Evolutionary conservation across 2,329 filamentous ascomycete species (phyloP).

Genomic region (Cryphonectria nitschkei): DNA sequence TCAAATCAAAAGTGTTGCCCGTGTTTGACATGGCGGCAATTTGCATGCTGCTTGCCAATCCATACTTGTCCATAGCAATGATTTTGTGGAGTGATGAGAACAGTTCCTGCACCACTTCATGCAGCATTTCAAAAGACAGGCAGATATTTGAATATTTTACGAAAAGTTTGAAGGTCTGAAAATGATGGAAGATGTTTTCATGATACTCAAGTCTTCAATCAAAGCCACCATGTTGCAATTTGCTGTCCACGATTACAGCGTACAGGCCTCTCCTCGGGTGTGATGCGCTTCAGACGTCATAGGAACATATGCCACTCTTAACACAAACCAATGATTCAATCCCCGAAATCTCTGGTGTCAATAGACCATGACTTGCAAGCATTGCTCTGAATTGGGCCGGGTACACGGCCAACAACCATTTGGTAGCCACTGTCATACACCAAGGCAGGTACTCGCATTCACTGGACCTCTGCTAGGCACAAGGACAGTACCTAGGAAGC

Average conservation of each 20-base stretch:
- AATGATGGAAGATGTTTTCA: too few species aligned
- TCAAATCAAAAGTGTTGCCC: neutral
- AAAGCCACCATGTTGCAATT: neutral
- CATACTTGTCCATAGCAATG: neutral
- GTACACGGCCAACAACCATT: neutral
- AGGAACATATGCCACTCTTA: too few species aligned
- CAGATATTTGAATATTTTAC: neutral
- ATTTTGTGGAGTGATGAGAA: neutral
- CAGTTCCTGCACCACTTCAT: too few species aligned
- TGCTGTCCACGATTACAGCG: neutral
- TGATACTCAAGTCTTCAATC: too few species aligned
- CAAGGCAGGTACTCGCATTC: too few species aligned
- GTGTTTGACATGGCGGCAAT: neutral
- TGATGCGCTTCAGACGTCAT: too few species aligned
- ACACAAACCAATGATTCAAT: too few species aligned
- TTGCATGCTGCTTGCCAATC: neutral
- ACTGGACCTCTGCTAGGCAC: neutral
- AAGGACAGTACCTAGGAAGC: neutral
- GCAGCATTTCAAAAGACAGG: neutral
- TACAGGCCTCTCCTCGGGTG: too few species aligned
- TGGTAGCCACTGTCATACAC: neutral
- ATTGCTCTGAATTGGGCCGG: neutral
- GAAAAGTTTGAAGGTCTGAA: neutral
- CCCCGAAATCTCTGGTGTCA: too few species aligned
- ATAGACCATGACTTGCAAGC: neutral